phyloP scores from a whole-genome alignment of 139 green algal species.

The Micractinium sp. region DNA sequence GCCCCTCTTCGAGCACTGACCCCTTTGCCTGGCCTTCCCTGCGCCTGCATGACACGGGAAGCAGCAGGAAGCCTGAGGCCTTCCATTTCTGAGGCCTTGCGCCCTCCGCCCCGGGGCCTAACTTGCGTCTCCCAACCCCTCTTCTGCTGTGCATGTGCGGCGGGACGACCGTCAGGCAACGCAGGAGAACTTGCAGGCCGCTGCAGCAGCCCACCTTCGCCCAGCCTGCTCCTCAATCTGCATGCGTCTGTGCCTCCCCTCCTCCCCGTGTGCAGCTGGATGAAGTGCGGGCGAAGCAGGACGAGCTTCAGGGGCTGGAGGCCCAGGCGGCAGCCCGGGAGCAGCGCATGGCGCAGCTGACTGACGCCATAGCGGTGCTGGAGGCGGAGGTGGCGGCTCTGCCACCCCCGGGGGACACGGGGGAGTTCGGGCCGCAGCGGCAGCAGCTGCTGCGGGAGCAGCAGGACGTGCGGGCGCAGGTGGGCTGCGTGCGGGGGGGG shows the following conservation, averaged over 20 bases:
- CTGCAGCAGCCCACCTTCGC: not conserved
- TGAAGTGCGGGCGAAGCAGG: slow-evolving; percentile 15
- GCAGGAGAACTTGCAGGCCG: no score
- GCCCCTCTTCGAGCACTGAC: no score
- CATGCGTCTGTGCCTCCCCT: no score
- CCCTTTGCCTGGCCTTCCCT: no score
- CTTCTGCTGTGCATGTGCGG: no score
- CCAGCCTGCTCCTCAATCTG: not conserved
- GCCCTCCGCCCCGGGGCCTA: no score
- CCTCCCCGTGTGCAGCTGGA: slow-evolving; percentile 24
- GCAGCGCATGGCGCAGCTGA: slow-evolving; percentile 33
- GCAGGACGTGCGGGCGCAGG: slow-evolving; percentile 17
- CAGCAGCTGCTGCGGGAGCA: not conserved
- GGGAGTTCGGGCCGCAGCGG: not conserved
- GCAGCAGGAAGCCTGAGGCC: no score
- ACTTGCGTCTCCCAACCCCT: no score
- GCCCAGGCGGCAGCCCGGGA: slow-evolving; percentile 5
- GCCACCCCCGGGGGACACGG: slow-evolving; percentile 3
- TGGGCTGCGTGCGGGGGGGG: not conserved
- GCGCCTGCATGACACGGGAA: no score
- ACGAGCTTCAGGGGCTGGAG: slow-evolving; percentile 31
- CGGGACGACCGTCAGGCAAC: no score
- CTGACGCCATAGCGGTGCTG: not conserved
- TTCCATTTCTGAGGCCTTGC: no score
- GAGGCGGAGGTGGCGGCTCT: not conserved